Evolutionary conservation across 805 yeast species (phyloP).

Genomic region (Candida railenensis): DNA sequence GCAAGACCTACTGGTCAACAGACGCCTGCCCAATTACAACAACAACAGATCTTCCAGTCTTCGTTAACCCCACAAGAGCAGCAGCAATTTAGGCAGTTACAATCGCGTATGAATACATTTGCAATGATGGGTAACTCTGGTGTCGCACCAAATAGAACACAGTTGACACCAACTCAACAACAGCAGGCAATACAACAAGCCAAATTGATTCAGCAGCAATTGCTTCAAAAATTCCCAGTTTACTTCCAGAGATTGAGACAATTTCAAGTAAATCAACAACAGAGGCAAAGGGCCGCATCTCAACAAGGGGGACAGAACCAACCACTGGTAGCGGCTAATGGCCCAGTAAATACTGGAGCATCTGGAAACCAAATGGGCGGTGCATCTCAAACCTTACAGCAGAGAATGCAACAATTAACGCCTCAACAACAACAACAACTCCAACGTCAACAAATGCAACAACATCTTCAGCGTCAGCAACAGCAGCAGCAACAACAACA

Average conservation of each 20-base stretch:
- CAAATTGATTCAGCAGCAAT: slow-evolving; percentile 34
- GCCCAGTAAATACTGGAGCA: neutral
- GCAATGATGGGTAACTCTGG: slow-evolving; percentile 44
- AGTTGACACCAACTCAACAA: slow-evolving; percentile 42
- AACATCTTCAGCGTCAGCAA: slow-evolving; percentile 11
- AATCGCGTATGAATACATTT: slow-evolving; percentile 37
- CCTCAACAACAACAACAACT: slow-evolving; percentile 12
- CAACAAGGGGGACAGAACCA: slow-evolving; percentile 4
- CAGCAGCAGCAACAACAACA: slow-evolving; percentile 11
- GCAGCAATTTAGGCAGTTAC: slow-evolving; percentile 39
- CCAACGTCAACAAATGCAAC: slow-evolving; percentile 6
- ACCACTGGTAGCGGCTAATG: no score
- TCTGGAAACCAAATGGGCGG: neutral
- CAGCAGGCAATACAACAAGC: slow-evolving; percentile 46
- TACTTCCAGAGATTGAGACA: slow-evolving; percentile 39
- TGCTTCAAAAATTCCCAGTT: slow-evolving; percentile 34
- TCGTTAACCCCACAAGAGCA: slow-evolving; percentile 42
- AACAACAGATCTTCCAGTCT: slow-evolving; percentile 45
- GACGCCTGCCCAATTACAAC: slow-evolving; percentile 37
- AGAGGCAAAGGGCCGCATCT: slow-evolving; percentile 6
- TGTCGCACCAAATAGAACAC: slow-evolving; percentile 40
- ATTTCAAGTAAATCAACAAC: slow-evolving; percentile 30
- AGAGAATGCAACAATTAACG: slow-evolving; percentile 5
- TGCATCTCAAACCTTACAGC: neutral
- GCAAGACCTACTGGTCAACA: slow-evolving; percentile 17